Evolutionary conservation across 2,329 filamentous ascomycete species (phyloP).

Genomic region (Cadophora gregata): DNA sequence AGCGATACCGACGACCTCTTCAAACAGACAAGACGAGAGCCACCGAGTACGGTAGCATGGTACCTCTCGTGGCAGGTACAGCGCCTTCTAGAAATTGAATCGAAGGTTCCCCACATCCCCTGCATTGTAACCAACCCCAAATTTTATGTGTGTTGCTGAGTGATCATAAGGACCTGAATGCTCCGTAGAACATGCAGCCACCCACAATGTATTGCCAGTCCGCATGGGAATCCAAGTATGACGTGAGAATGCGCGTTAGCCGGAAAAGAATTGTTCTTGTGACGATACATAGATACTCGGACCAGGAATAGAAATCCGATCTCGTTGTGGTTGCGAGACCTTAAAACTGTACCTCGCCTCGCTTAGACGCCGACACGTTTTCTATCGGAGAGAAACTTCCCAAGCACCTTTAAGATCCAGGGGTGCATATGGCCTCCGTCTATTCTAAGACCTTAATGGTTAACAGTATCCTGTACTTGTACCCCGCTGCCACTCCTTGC

Average conservation of each 20-base stretch:
- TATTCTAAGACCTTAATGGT: conserved; percentile 12
- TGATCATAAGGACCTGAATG: background rate
- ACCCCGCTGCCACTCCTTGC: conserved; percentile 10
- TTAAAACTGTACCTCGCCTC: conserved; percentile 6
- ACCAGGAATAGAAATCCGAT: conserved; percentile 13
- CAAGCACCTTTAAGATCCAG: background rate
- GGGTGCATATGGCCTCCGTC: conserved; percentile 1
- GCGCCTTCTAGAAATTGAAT: conserved; percentile 13
- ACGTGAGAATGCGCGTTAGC: conserved; percentile 12
- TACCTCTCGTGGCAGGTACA: conserved; percentile 2
- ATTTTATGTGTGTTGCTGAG: conserved; percentile 10
- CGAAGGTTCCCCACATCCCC: conserved; percentile 17
- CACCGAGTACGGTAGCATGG: background rate
- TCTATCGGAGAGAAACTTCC: background rate
- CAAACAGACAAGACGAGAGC: conserved; percentile 13
- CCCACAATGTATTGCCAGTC: conserved; percentile 1
- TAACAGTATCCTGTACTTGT: conserved; percentile 1
- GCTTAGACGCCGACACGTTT: background rate
- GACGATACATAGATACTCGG: background rate
- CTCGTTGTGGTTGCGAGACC: conserved; percentile 3
- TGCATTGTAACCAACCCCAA: conserved; percentile 12
- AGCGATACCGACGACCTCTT: background rate
- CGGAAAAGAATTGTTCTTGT: background rate
- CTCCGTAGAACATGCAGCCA: background rate
- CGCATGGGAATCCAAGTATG: conserved; percentile 6